Conservation (phyloP, 768 basidiomycete species). For the Myochromella boudieri region DNA sequence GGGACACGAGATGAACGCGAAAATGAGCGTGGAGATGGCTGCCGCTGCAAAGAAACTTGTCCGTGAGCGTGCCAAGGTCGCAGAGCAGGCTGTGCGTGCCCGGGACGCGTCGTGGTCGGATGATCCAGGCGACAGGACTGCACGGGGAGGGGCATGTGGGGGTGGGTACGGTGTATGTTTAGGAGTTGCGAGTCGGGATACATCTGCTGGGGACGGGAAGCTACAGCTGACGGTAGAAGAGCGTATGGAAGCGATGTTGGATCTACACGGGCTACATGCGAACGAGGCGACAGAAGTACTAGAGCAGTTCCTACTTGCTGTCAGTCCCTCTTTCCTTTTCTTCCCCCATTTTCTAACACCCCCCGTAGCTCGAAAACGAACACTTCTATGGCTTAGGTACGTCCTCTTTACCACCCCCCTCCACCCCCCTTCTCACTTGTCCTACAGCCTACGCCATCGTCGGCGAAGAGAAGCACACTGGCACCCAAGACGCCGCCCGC, state of each 20-base stretch:
- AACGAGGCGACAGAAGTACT: slow-evolving; percentile 91
- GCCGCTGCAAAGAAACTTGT: slow-evolving; percentile 85
- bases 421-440: background rate
- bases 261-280: slow-evolving; percentile 92
- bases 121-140: slow-evolving; percentile 76
- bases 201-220: slow-evolving; percentile 53
- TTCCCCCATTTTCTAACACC: background rate
- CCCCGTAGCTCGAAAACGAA: slow-evolving; percentile 77
- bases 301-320: slow-evolving; percentile 84
- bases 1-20: slow-evolving; percentile 89
- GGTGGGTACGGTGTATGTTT: slow-evolving; percentile 83
- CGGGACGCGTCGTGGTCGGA: slow-evolving; percentile 79
- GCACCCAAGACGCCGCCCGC: slow-evolving; percentile 79
- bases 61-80: slow-evolving; percentile 72
- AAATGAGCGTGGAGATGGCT: slow-evolving; percentile 86
- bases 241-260: slow-evolving; percentile 83
- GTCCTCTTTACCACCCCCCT: slow-evolving; percentile 19
- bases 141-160: slow-evolving; percentile 73
- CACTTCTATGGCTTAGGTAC: slow-evolving; percentile 83
- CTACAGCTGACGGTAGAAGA: slow-evolving; percentile 83
- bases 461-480: slow-evolving; percentile 96
- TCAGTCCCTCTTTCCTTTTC: slow-evolving; percentile 41
- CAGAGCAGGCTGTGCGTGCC: slow-evolving; percentile 72
- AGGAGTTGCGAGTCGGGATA: slow-evolving; percentile 72
- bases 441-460: slow-evolving; percentile 82